A percentile compares a stretch with the other conserved stretches of the same genome.
These are phyloP conservation scores for Chamaecrista fasciculata DNA, from an alignment of 306 rosid genomes.

Conservation along the genomic window DNA sequence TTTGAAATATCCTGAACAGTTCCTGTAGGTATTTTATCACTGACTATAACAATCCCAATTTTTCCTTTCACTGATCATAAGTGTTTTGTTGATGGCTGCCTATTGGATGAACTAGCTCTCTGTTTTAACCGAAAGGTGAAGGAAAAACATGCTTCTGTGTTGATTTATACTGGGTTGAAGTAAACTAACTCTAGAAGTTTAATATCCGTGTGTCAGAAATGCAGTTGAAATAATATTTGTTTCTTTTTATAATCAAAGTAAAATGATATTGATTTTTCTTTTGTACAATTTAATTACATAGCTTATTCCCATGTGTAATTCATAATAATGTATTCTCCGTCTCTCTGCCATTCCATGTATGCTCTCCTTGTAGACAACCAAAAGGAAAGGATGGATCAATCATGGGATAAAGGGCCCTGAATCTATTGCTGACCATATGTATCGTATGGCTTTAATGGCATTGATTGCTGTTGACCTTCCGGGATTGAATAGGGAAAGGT, in stretches of 20 bases:
- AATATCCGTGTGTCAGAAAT: background rate
- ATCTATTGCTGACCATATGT: slow-evolving; percentile 93
- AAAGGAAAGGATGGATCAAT: slow-evolving; percentile 93
- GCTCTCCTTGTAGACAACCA: slow-evolving; percentile 62
- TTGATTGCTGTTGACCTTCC: slow-evolving; percentile 71
- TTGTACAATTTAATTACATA: background rate
- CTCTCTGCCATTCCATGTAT: background rate
- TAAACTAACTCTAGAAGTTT: background rate
- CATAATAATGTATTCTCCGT: background rate
- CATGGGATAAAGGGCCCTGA: slow-evolving; percentile 87
- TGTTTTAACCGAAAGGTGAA: background rate
- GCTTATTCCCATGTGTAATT: background rate
- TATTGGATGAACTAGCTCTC: background rate
- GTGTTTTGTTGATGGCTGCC: background rate
- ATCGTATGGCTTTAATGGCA: slow-evolving; percentile 89
- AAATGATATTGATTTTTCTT: background rate
- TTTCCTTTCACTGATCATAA: background rate
- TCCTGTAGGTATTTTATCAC: background rate
- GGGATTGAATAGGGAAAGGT: slow-evolving; percentile 87
- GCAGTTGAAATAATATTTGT: background rate
- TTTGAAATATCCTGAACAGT: slow-evolving; percentile 13
- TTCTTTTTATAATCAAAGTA: background rate
- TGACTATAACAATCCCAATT: background rate
- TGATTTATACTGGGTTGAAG: background rate
- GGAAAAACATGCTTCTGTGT: slow-evolving; percentile 5